phyloP scores from a whole-genome alignment of 805 yeast species.

The Martiniozyma abietophila region DNA sequence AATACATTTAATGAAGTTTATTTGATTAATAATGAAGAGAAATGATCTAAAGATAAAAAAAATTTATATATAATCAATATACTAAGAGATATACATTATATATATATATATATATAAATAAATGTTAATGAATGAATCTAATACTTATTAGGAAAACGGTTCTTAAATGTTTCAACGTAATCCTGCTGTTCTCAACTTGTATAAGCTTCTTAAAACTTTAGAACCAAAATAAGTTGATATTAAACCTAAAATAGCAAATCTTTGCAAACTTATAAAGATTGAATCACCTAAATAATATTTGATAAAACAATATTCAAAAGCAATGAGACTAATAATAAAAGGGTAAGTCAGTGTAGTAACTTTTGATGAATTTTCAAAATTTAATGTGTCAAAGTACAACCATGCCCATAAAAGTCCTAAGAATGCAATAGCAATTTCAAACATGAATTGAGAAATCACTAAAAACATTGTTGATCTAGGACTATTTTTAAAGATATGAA shows the following conservation, averaged over 20 bases:
- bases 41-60: too few species aligned
- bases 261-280: slow-evolving; percentile 49
- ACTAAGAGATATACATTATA: too few species aligned
- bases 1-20: slow-evolving; percentile 38
- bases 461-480: slow-evolving; percentile 42
- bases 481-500: slow-evolving; percentile 49
- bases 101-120: slow-evolving; percentile 1
- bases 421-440: slow-evolving; percentile 33
- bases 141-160: too few species aligned
- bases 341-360: slow-evolving; percentile 21
- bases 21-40: slow-evolving; percentile 7
- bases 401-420: slow-evolving; percentile 35
- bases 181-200: slow-evolving; percentile 22
- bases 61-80: too few species aligned
- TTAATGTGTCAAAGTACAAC: slow-evolving; percentile 29
- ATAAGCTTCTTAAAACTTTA: slow-evolving; percentile 43
- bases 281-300: slow-evolving; percentile 51
- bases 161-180: slow-evolving; percentile 11
- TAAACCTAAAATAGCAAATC: slow-evolving; percentile 38
- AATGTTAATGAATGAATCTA: too few species aligned
- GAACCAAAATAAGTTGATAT: slow-evolving; percentile 55
- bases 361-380: slow-evolving; percentile 28
- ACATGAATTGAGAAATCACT: slow-evolving; percentile 44
- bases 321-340: slow-evolving; percentile 39
- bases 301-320: slow-evolving; percentile 45